A percentile compares a stretch with the other conserved stretches of the same genome.
phyloP scores from a whole-genome alignment of 148 eudicot species.

The Camellia japonica region DNA sequence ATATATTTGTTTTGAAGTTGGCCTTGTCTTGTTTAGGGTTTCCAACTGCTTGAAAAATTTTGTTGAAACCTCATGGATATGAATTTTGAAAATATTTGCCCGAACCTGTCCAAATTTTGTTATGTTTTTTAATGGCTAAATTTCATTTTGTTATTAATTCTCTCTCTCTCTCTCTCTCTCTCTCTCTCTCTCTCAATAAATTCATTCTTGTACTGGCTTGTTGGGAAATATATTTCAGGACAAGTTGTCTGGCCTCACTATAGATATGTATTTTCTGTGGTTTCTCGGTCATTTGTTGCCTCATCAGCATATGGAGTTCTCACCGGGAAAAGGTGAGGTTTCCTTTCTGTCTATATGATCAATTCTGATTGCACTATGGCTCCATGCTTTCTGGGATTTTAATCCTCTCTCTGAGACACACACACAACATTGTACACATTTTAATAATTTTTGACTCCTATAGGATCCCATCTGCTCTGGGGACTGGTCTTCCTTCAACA shows the following conservation, averaged over 20 bases:
- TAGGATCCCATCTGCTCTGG: conserved; percentile 50
- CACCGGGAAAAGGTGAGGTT: conserved; percentile 70
- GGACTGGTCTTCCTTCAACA: conserved; percentile 41
- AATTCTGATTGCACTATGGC: neutral
- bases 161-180: no score
- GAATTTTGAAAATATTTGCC: neutral
- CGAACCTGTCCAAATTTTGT: neutral
- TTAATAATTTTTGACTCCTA: neutral
- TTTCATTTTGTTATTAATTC: neutral
- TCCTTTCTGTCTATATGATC: neutral
- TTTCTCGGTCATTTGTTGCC: conserved; percentile 42
- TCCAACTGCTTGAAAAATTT: neutral
- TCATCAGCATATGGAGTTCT: conserved; percentile 70
- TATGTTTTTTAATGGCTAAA: neutral
- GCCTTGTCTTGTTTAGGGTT: neutral
- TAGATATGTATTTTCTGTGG: conserved; percentile 33
- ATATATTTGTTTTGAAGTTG: neutral
- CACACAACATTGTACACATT: neutral
- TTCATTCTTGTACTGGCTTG: neutral
- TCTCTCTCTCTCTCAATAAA: no score
- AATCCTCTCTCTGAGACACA: neutral
- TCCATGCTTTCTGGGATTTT: neutral
- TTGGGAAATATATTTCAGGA: conserved; percentile 44
- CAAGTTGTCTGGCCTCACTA: conserved; percentile 67
- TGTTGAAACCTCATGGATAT: neutral